A percentile compares a stretch with the other conserved stretches of the same genome.
Conservation (phyloP, 2,329 filamentous ascomycete species). For the Aspergillus udagawae region DNA sequence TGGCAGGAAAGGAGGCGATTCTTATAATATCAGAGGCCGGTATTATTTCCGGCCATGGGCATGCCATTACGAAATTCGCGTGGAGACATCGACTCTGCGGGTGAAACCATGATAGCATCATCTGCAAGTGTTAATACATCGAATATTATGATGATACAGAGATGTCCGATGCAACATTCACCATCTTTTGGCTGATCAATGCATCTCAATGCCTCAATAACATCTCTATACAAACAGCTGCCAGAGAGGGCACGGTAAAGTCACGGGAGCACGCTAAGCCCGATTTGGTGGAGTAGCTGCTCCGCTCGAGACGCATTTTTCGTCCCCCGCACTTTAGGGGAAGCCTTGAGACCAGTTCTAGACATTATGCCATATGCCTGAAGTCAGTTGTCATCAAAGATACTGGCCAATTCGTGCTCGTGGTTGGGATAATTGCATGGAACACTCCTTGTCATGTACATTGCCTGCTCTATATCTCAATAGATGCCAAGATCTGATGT, state of each 20-base stretch:
- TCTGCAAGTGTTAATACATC: conserved; percentile 1
- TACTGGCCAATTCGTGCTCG: neutral
- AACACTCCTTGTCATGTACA: conserved; percentile 4
- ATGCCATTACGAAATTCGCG: conserved; percentile 35
- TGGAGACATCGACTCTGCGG: conserved; percentile 19
- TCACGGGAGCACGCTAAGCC: conserved; percentile 30
- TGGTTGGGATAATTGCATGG: neutral
- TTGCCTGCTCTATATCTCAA: conserved; percentile 18
- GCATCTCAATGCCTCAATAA: conserved; percentile 7
- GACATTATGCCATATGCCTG: neutral
- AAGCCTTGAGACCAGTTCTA: neutral
- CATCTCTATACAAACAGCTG: conserved; percentile 26
- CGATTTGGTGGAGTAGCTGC: conserved; percentile 10
- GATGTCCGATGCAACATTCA: neutral
- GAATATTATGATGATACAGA: conserved; percentile 2
- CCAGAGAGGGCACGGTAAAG: conserved; percentile 21
- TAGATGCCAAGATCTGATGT: conserved; percentile 16
- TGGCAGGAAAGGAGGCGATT: conserved; percentile 30
- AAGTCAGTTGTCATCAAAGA: neutral
- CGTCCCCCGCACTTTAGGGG: neutral
- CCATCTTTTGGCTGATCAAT: conserved; percentile 5
- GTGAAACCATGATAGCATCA: conserved; percentile 3
- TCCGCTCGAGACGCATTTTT: neutral
- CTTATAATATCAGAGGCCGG: conserved; percentile 45
- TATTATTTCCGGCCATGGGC: conserved; percentile 43